Percentiles rank a stretch among this genome's conserved stretches.
phyloP scores from a whole-genome alignment of 73 alveolate genomes.

The Diophrys sp. region DNA sequence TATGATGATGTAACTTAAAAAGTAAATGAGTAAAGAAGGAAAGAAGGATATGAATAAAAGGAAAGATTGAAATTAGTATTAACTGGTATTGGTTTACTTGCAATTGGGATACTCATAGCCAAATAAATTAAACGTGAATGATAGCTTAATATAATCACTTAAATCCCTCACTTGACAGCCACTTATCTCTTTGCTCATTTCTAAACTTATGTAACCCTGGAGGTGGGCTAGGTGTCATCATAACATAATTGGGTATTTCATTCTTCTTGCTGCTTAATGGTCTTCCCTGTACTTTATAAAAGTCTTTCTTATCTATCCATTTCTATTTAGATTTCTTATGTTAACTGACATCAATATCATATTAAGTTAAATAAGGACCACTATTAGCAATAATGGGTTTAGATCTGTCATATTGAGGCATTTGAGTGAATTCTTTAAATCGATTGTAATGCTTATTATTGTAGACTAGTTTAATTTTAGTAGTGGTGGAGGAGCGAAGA shows the following conservation, averaged over 20 bases:
- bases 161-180: conserved; percentile 23
- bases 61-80: too few species aligned
- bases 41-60: too few species aligned
- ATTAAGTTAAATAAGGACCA: conserved; percentile 8
- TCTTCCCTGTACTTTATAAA: conserved; percentile 27
- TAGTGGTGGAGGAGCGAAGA: too few species aligned
- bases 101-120: too few species aligned
- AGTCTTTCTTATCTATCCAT: conserved; percentile 58
- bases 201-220: conserved; percentile 55
- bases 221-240: conserved; percentile 30
- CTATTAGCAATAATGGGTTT: not conserved
- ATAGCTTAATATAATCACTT: too few species aligned
- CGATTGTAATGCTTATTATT: conserved; percentile 2
- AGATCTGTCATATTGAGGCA: conserved; percentile 11
- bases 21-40: too few species aligned
- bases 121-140: too few species aligned
- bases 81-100: too few species aligned
- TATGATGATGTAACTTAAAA: too few species aligned
- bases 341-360: not conserved
- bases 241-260: conserved; percentile 34
- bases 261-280: conserved; percentile 6
- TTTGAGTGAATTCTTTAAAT: conserved; percentile 2
- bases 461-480: not conserved
- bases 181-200: conserved; percentile 26
- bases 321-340: conserved; percentile 25